Evolutionary conservation across 306 rosid genomes (phyloP).

Genomic region (Benincasa hispida): DNA sequence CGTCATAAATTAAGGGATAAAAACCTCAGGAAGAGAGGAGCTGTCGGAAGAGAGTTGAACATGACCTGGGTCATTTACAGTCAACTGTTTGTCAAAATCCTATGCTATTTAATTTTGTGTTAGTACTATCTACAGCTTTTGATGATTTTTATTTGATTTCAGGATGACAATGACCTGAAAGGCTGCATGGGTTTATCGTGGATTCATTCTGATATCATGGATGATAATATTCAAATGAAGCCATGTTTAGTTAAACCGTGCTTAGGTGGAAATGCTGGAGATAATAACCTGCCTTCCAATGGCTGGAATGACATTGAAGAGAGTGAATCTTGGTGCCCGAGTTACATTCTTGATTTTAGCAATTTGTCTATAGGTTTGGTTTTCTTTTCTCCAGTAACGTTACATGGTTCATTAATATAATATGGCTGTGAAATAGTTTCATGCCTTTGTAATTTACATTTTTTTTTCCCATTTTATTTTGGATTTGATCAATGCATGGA

Average conservation of each 20-base stretch:
- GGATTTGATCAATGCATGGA: background rate
- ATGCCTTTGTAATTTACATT: background rate
- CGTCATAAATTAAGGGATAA: background rate
- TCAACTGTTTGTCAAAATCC: background rate
- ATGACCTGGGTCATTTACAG: background rate
- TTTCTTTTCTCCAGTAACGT: constrained; percentile 9
- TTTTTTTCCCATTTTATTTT: background rate
- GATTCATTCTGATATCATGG: constrained; percentile 93
- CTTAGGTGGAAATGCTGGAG: constrained; percentile 23
- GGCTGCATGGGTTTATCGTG: constrained; percentile 54
- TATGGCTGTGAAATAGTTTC: background rate
- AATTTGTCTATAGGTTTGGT: constrained; percentile 72
- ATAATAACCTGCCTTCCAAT: constrained; percentile 16
- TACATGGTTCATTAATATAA: background rate
- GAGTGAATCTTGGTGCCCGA: constrained; percentile 62
- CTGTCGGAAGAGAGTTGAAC: background rate
- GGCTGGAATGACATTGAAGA: constrained; percentile 19
- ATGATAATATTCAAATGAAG: constrained; percentile 84
- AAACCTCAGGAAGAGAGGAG: background rate
- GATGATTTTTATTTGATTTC: constrained; percentile 20
- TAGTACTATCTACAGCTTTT: background rate
- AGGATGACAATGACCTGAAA: constrained; percentile 40
- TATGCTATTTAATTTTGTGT: background rate
- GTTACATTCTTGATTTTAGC: constrained; percentile 86
- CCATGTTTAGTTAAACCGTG: constrained; percentile 22